A percentile compares a stretch with the other conserved stretches of the same genome.
phyloP scores from a whole-genome alignment of 148 eudicot genomes.

The Polygonum maritimum region DNA sequence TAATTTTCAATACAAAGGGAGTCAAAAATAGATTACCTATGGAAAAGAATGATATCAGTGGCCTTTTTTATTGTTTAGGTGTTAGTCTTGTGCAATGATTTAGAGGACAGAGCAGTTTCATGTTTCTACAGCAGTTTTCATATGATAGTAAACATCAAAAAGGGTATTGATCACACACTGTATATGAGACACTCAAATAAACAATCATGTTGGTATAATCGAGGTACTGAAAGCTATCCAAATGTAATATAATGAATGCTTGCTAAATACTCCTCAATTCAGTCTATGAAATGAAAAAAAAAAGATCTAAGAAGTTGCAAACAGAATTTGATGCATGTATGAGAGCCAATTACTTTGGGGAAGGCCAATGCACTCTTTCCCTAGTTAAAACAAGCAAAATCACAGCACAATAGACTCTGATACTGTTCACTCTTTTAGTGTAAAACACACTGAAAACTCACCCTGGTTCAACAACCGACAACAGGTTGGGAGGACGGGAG shows the following conservation, averaged over 20 bases:
- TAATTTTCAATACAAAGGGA: not conserved
- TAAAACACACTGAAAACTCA: conserved; percentile 25
- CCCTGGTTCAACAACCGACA: conserved; percentile 85
- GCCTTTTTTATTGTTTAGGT: not conserved
- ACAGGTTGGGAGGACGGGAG: conserved; percentile 66
- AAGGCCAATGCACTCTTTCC: not conserved
- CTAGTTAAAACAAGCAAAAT: not conserved
- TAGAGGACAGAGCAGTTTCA: not conserved
- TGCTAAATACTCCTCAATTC: not conserved
- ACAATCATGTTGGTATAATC: not conserved
- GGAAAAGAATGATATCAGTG: not conserved
- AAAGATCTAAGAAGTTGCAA: not conserved
- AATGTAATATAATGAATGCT: not conserved
- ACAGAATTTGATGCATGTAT: not conserved
- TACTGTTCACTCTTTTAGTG: not conserved
- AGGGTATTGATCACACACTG: not conserved
- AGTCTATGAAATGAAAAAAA: not conserved
- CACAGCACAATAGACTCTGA: not conserved
- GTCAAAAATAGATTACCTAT: not conserved
- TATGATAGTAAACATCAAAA: not conserved
- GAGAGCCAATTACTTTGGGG: not conserved
- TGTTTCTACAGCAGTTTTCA: not conserved
- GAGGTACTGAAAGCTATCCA: not conserved
- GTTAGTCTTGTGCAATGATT: not conserved
- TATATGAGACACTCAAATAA: not conserved